phyloP scores from a whole-genome alignment of 257 asterid genomes.

The Ilex aquifolium region DNA sequence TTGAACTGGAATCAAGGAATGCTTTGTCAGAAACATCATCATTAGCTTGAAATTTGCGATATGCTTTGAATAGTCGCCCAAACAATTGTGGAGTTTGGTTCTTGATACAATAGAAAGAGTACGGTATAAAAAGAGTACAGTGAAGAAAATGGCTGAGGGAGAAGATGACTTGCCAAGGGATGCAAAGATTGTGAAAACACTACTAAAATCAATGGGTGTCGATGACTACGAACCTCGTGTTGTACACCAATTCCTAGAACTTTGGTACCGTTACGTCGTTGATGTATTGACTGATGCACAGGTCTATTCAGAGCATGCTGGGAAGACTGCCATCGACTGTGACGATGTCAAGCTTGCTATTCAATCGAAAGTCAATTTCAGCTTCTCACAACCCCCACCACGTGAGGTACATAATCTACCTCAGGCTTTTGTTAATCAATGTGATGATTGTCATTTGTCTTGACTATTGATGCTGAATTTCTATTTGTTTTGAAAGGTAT shows the following conservation, averaged over 20 bases:
- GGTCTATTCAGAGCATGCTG: conserved; percentile 82
- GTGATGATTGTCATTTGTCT: conserved; percentile 40
- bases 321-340: conserved; percentile 57
- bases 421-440: too few species aligned
- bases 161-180: conserved; percentile 79
- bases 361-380: conserved; percentile 77
- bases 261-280: conserved; percentile 72
- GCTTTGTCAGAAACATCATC: too few species aligned
- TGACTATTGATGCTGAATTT: too few species aligned
- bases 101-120: not conserved
- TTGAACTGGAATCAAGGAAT: too few species aligned
- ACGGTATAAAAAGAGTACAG: too few species aligned
- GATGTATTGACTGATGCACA: conserved; percentile 83
- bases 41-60: too few species aligned
- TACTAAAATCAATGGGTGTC: conserved; percentile 85
- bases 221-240: conserved; percentile 88
- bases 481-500: too few species aligned
- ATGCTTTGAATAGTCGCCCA: too few species aligned
- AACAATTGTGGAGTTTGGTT: too few species aligned
- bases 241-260: conserved; percentile 70
- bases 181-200: conserved; percentile 75
- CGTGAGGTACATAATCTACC: conserved; percentile 49
- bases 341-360: conserved; percentile 86
- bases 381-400: conserved; percentile 93
- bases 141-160: conserved; percentile 53